Evolutionary conservation across 192 early-diverging fungal genomes (phyloP).

Genomic region (Jimgerdemannia flammicorona): DNA sequence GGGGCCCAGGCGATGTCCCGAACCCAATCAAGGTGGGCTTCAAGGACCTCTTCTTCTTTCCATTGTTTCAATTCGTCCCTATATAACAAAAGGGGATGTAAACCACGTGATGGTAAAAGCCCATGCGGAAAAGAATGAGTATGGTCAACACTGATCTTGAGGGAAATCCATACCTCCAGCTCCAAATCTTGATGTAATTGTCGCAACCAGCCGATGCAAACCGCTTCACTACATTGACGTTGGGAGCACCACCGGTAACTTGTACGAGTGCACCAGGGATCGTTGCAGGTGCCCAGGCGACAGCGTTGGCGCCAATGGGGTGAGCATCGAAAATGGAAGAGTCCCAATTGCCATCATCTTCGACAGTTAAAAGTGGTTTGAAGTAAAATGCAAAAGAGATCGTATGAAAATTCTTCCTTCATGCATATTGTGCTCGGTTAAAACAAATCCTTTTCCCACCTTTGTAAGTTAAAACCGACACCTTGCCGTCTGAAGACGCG

Average conservation of each 20-base stretch:
- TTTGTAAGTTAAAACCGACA: constrained; percentile 90
- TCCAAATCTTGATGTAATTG: constrained; percentile 95
- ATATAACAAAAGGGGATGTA: background rate
- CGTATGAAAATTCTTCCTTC: background rate
- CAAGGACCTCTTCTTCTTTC: constrained; percentile 76
- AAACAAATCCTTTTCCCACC: constrained; percentile 39
- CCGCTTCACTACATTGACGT: constrained; percentile 61
- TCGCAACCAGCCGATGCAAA: constrained; percentile 95
- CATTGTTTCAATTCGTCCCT: constrained; percentile 77
- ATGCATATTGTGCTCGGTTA: background rate
- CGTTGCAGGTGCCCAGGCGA: constrained; percentile 92
- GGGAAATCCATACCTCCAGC: constrained; percentile 40
- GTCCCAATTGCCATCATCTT: constrained; percentile 89
- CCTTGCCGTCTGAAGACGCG: constrained; percentile 93
- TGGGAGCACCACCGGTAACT: constrained; percentile 50
- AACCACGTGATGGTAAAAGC: background rate
- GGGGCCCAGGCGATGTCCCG: constrained; percentile 97
- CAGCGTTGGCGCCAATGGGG: constrained; percentile 87
- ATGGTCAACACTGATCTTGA: constrained; percentile 2
- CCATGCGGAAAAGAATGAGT: background rate
- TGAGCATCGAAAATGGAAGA: constrained; percentile 77
- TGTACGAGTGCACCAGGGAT: constrained; percentile 70
- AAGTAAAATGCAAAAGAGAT: background rate
- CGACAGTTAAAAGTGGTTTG: background rate
- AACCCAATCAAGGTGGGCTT: constrained; percentile 97